phyloP scores from a whole-genome alignment of 805 yeast species.

The Yamadazyma insecticola region DNA sequence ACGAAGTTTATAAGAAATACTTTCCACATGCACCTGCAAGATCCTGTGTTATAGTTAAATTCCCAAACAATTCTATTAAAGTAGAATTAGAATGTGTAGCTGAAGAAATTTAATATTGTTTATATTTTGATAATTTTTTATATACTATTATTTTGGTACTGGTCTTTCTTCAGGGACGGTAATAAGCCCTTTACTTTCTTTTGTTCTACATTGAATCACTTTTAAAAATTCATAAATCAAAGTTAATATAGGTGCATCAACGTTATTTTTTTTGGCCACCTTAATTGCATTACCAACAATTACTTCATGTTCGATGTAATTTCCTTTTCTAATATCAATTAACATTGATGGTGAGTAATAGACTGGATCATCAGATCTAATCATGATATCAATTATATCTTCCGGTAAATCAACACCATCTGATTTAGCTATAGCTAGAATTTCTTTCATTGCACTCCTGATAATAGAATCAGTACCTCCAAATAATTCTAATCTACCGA shows the following conservation, averaged over 20 bases:
- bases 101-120: no score
- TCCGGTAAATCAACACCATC: slow-evolving; percentile 57
- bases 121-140: no score
- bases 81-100: slow-evolving; percentile 51
- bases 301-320: slow-evolving; percentile 33
- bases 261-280: slow-evolving; percentile 33
- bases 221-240: slow-evolving; percentile 55
- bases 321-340: slow-evolving; percentile 32
- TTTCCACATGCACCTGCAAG: slow-evolving; percentile 48
- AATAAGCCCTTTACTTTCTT: slow-evolving; percentile 47
- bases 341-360: slow-evolving; percentile 39
- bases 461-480: slow-evolving; percentile 26
- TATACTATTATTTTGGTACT: no score
- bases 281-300: slow-evolving; percentile 35
- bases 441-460: slow-evolving; percentile 67
- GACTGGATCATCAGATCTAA: slow-evolving; percentile 45
- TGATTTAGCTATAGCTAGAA: slow-evolving; percentile 60
- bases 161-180: slow-evolving; percentile 8
- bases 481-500: slow-evolving; percentile 29
- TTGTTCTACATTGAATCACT: slow-evolving; percentile 56
- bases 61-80: slow-evolving; percentile 42
- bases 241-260: slow-evolving; percentile 53
- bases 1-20: slow-evolving; percentile 40
- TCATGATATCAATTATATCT: slow-evolving; percentile 44
- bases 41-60: slow-evolving; percentile 45